Conservation (phyloP, 768 basidiomycete genomes). For the Lactarius tabidus region DNA sequence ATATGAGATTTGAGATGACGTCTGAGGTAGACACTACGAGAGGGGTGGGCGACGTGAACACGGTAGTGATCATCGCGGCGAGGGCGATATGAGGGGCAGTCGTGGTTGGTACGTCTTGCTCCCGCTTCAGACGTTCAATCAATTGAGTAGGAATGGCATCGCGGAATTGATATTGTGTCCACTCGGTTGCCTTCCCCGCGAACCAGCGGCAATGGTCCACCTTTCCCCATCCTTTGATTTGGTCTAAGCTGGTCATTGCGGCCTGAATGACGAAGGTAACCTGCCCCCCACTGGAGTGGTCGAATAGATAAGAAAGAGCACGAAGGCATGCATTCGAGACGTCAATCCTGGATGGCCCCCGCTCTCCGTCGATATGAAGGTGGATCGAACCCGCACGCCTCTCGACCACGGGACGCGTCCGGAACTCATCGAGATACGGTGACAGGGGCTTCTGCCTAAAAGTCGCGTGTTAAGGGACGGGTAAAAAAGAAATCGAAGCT, state of each 20-base stretch:
- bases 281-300: conserved; percentile 73
- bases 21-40: conserved; percentile 91
- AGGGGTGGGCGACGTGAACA: conserved; percentile 78
- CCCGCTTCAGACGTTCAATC: conserved; percentile 68
- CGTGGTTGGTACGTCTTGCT: conserved; percentile 48
- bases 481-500: not conserved
- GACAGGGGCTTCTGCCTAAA: conserved; percentile 67
- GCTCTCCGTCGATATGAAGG: conserved; percentile 82
- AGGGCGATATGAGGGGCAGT: conserved; percentile 56
- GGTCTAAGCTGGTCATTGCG: conserved; percentile 63
- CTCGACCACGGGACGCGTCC: conserved; percentile 72
- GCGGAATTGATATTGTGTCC: conserved; percentile 91
- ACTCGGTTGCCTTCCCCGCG: conserved; percentile 70
- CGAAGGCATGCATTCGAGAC: conserved; percentile 72
- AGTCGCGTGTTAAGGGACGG: conserved; percentile 16
- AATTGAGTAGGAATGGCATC: conserved; percentile 84
- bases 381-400: conserved; percentile 88
- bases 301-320: conserved; percentile 65
- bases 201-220: conserved; percentile 79
- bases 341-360: conserved; percentile 70
- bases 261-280: conserved; percentile 69
- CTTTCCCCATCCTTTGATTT: conserved; percentile 58
- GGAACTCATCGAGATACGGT: conserved; percentile 79
- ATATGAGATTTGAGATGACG: conserved; percentile 73
- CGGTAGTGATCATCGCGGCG: conserved; percentile 73